Percentiles rank a stretch among this genome's conserved stretches.
These are phyloP conservation scores for Sporobolus alterniflorus DNA, from an alignment of 202 grass and related monocot species.

Conservation along the genomic window DNA sequence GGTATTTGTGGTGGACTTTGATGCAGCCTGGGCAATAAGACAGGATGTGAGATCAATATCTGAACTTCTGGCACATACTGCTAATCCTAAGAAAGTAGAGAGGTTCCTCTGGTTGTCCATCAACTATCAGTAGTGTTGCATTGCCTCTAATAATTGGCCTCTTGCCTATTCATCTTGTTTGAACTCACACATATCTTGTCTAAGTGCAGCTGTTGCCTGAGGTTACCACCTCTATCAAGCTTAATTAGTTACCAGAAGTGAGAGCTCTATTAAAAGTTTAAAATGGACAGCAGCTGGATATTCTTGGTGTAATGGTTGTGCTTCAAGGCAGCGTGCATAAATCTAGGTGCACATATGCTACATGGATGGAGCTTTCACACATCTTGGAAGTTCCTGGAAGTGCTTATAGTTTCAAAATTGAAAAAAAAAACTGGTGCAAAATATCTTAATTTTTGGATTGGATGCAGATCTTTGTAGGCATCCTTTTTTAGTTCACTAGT, in stretches of 20 bases:
- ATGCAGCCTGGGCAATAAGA: not conserved
- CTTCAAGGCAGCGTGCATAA: not conserved
- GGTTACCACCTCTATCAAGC: not conserved
- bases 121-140: not conserved
- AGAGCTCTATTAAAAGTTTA: not conserved
- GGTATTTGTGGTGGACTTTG: not conserved
- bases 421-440: not conserved
- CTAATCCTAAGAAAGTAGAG: not conserved
- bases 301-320: not conserved
- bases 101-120: not conserved
- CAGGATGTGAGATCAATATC: slow-evolving; percentile 8
- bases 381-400: not conserved
- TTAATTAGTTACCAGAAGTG: not conserved
- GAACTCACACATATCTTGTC: not conserved
- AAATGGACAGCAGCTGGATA: not conserved
- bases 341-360: not conserved
- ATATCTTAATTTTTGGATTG: not conserved
- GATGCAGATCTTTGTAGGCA: not conserved
- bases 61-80: not conserved
- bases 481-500: not conserved
- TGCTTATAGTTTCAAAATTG: not conserved
- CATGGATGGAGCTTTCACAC: not conserved
- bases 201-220: not conserved
- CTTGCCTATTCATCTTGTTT: slow-evolving; percentile 10
- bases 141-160: not conserved